Base-by-base conservation (phyloP, 1,284 basidiomycete genomes). In the Sporisorium graminicola region DNA sequence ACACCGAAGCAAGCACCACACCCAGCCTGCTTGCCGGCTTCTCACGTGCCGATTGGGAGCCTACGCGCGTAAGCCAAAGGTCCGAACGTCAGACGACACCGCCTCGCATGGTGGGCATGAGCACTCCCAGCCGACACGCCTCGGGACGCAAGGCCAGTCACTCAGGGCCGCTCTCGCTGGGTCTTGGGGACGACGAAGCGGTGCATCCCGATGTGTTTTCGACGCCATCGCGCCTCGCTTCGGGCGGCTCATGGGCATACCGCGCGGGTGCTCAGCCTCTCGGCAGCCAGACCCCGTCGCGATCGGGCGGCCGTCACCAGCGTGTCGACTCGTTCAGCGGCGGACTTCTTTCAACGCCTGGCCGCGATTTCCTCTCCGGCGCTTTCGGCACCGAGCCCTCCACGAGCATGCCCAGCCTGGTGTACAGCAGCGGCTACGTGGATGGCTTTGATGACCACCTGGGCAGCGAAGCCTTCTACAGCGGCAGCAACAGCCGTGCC, bases 121-220 rank as follows among this genome's bases (percentile, higher is more conserved):
- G 64, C 64, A 74, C 73, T 5, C 71, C 74, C 6, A 76, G 74
- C 50, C 74, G 74, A 33, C 74, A 76, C 47, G 69, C 74, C 2
- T 71, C 69, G 4, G 69, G 69, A 26, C 69, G 64, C 53, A 77
- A 74, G 63, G 20, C 70, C 5, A 70, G 64, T 29, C 58, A 69
- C 43, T 69, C 65, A 18, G 67, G 67, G 18, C 63, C 67, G 9
- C 67, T 75, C 22, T 67, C 60, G 16, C 47, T 75, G 20, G 73
- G 67, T 35, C 58, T 77, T 9, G 65, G 62, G 12, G 75, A 70
- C 37, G 70, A 74, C 37, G 70, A 74, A 24, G 54, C 52, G 26
- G 63, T 58, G 18, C 75, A 79, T 33, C 71, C 76, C 57, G 79
- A 81, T 43, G 56, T 79, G 40, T 81, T 80, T 35, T 81, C 79